Conservation (phyloP, 768 basidiomycete species). For the Leccinum barrowsii region DNA sequence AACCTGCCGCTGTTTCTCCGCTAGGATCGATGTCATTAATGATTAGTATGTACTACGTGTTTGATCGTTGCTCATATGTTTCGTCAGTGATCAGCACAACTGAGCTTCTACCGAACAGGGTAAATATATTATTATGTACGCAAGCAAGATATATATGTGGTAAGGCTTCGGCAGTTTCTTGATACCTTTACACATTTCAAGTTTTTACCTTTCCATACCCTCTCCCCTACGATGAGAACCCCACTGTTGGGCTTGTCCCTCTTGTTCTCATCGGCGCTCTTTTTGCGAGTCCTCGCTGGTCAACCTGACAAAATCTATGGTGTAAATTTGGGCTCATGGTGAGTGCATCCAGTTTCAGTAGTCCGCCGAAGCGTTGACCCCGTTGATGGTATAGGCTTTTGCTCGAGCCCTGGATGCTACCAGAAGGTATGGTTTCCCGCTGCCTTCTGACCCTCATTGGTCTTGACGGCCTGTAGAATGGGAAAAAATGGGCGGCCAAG, state of each 20-base stretch:
- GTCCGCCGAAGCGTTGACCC: not conserved
- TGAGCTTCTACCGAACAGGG: not conserved
- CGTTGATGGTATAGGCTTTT: conserved; percentile 52
- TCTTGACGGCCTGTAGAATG: conserved; percentile 46
- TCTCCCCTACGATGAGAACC: conserved; percentile 19
- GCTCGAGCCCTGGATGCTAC: conserved; percentile 82
- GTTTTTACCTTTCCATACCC: not conserved
- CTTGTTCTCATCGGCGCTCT: conserved; percentile 14
- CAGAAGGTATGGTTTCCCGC: conserved; percentile 41
- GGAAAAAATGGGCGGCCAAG: conserved; percentile 68
- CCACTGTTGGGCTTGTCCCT: conserved; percentile 12
- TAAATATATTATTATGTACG: not conserved
- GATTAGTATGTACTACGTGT: not conserved
- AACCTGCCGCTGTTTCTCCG: not conserved
- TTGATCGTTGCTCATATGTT: not conserved
- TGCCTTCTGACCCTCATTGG: not conserved
- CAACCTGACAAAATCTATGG: conserved; percentile 56
- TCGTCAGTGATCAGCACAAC: not conserved
- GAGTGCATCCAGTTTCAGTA: conserved; percentile 9
- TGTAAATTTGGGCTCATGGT: conserved; percentile 71
- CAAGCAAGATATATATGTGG: conserved; percentile 7
- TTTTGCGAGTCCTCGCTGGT: conserved; percentile 17
- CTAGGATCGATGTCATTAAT: not conserved
- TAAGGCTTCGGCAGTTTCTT: not conserved
- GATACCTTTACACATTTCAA: not conserved